Conservation (phyloP, 2,329 filamentous ascomycete genomes). For the Penicillium hordei region DNA sequence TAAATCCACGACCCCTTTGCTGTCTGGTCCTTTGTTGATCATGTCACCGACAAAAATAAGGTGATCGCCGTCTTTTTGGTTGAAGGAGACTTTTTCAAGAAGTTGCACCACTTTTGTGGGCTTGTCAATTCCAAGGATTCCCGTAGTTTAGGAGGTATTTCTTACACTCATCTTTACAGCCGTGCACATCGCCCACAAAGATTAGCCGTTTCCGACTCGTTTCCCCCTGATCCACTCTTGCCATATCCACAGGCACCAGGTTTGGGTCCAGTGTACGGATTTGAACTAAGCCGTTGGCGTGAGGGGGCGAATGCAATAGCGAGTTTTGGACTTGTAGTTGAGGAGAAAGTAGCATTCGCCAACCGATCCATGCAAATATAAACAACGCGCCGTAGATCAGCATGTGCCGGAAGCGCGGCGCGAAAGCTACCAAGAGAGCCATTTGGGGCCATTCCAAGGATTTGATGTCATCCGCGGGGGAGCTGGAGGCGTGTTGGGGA, state of each 20-base stretch:
- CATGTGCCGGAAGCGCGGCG: constrained; percentile 43
- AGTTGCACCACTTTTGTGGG: constrained; percentile 52
- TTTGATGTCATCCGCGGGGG: constrained; percentile 17
- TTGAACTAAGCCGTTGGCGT: constrained; percentile 52
- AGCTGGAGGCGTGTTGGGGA: constrained; percentile 23
- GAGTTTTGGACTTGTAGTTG: constrained; percentile 33
- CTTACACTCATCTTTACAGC: constrained; percentile 69
- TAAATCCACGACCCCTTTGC: constrained; percentile 71
- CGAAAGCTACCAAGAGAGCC: constrained; percentile 21
- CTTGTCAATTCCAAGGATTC: constrained; percentile 4
- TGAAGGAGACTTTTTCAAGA: constrained; percentile 65
- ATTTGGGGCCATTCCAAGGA: constrained; percentile 28
- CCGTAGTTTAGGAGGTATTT: neutral
- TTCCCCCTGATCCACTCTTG: constrained; percentile 6
- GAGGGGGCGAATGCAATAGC: constrained; percentile 40
- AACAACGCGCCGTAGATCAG: constrained; percentile 38
- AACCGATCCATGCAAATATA: constrained; percentile 33
- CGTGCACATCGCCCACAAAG: constrained; percentile 89
- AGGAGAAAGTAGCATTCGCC: constrained; percentile 36
- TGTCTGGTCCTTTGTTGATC: constrained; percentile 84
- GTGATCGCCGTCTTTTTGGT: constrained; percentile 62
- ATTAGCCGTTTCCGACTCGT: constrained; percentile 61
- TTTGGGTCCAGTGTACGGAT: constrained; percentile 51
- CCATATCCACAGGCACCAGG: constrained; percentile 43
- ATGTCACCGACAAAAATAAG: constrained; percentile 76